Percentiles rank a stretch among this genome's conserved stretches.
Evolutionary conservation across 768 basidiomycete species (phyloP).

Genomic region (Russula griseocarnosa): DNA sequence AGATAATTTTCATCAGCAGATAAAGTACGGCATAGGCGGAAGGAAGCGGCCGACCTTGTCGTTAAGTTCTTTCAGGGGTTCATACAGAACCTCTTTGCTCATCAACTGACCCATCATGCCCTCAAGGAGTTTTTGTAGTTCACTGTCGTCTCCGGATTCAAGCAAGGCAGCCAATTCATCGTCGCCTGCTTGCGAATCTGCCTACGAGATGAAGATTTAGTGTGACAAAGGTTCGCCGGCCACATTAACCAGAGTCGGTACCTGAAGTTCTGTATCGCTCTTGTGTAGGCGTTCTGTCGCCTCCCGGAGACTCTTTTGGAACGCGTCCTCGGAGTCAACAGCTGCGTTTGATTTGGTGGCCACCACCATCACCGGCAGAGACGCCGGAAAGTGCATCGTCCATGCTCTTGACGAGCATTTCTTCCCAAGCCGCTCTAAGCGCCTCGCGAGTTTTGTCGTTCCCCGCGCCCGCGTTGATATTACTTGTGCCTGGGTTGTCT

Average conservation of each 20-base stretch:
- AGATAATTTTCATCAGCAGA: constrained; percentile 1
- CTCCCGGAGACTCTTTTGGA: constrained; percentile 65
- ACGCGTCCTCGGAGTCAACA: constrained; percentile 39
- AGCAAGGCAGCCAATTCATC: constrained; percentile 52
- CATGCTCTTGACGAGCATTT: constrained; percentile 63
- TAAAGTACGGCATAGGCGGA: background rate
- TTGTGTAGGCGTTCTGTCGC: constrained; percentile 72
- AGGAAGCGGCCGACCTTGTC: constrained; percentile 49
- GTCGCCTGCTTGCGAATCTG: constrained; percentile 34
- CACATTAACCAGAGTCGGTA: constrained; percentile 23
- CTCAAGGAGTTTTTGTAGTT: constrained; percentile 67
- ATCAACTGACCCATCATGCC: constrained; percentile 78
- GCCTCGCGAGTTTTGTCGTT: constrained; percentile 37
- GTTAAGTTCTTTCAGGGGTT: constrained; percentile 76
- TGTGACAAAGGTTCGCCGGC: constrained; percentile 9
- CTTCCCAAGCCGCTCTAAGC: constrained; percentile 62
- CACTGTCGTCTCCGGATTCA: constrained; percentile 41
- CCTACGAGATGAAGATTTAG: constrained; percentile 22
- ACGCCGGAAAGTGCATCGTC: constrained; percentile 34
- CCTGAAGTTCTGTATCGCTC: constrained; percentile 56
- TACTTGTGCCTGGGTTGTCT: constrained; percentile 20
- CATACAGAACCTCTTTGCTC: constrained; percentile 80
- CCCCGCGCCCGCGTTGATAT: constrained; percentile 26
- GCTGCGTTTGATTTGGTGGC: constrained; percentile 14
- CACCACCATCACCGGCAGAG: constrained; percentile 13